Evolutionary conservation across 2,329 filamentous ascomycete genomes (phyloP).

Genomic region (Rutstroemia sydowiana): DNA sequence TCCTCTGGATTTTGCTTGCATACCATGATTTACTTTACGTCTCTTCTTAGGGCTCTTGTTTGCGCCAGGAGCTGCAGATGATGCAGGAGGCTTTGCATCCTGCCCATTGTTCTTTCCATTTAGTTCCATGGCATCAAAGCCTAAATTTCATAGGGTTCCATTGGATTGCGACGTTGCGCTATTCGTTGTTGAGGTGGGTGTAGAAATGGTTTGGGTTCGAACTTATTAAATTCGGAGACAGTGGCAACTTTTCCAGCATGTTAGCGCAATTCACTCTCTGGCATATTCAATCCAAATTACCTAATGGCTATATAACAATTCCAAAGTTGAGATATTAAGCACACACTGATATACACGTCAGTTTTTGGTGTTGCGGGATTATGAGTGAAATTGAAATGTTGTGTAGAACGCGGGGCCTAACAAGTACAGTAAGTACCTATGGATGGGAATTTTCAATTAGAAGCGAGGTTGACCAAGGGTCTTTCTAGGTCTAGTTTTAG

Average conservation of each 20-base stretch:
- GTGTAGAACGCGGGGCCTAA: slow-evolving; percentile 9
- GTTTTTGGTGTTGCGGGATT: slow-evolving; percentile 8
- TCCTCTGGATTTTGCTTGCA: slow-evolving; percentile 30
- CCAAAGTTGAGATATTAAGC: background rate
- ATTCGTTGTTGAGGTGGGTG: slow-evolving; percentile 13
- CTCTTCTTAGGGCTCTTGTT: slow-evolving; percentile 68
- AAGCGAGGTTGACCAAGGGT: slow-evolving; percentile 11
- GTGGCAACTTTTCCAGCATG: slow-evolving; percentile 8
- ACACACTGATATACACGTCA: background rate
- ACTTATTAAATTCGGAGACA: background rate
- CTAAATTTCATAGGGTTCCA: slow-evolving; percentile 29
- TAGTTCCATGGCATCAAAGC: slow-evolving; percentile 31
- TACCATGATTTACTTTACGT: slow-evolving; percentile 86
- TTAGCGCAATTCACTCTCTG: slow-evolving; percentile 12
- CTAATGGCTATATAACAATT: background rate
- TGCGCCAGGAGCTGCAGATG: slow-evolving; percentile 26
- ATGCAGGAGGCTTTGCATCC: slow-evolving; percentile 27
- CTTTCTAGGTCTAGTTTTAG: background rate
- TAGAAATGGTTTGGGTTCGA: slow-evolving; percentile 6
- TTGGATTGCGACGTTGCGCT: slow-evolving; percentile 27
- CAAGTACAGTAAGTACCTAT: background rate
- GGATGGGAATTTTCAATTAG: slow-evolving; percentile 10
- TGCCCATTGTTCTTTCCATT: slow-evolving; percentile 29
- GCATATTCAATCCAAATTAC: background rate
- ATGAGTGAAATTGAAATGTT: background rate